These are phyloP conservation scores for Lichtheimia hyalospora DNA, from an alignment of 371 early-diverging fungal genomes.

Conservation along the genomic window DNA sequence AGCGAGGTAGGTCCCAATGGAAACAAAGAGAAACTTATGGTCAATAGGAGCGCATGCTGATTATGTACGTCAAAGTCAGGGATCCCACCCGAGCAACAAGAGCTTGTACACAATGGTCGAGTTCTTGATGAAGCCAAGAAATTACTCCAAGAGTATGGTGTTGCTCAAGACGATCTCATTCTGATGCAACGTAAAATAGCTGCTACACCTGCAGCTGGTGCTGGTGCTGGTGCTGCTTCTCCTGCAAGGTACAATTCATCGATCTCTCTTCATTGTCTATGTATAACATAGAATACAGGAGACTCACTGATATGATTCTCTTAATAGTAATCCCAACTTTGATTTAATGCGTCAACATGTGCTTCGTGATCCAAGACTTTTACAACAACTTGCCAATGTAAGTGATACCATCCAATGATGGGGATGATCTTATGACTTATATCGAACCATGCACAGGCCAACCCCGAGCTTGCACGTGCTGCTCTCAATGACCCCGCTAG, in stretches of 20 bases:
- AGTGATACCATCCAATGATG: background rate
- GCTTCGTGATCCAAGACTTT: slow-evolving; percentile 63
- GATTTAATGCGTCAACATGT: slow-evolving; percentile 80
- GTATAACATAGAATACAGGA: too few species aligned
- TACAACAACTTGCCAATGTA: slow-evolving; percentile 65
- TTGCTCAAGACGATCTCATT: slow-evolving; percentile 77
- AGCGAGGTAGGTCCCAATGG: slow-evolving; percentile 61
- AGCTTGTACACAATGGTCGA: slow-evolving; percentile 58
- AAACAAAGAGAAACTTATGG: slow-evolving; percentile 1
- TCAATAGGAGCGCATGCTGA: background rate
- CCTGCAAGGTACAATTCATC: background rate
- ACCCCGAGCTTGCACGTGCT: slow-evolving; percentile 73
- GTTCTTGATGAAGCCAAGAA: slow-evolving; percentile 60
- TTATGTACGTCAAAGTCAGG: slow-evolving; percentile 41
- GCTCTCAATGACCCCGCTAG: slow-evolving; percentile 66
- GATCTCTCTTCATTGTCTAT: too few species aligned
- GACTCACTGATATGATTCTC: background rate
- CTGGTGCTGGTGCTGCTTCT: background rate
- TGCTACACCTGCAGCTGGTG: too few species aligned
- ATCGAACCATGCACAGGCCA: slow-evolving; percentile 39
- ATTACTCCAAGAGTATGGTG: slow-evolving; percentile 64
- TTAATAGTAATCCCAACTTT: slow-evolving; percentile 45
- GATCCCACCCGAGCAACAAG: slow-evolving; percentile 53
- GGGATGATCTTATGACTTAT: background rate
- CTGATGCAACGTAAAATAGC: slow-evolving; percentile 47